phyloP scores from a whole-genome alignment of 148 eudicot genomes.

The Spergularia bocconei region DNA sequence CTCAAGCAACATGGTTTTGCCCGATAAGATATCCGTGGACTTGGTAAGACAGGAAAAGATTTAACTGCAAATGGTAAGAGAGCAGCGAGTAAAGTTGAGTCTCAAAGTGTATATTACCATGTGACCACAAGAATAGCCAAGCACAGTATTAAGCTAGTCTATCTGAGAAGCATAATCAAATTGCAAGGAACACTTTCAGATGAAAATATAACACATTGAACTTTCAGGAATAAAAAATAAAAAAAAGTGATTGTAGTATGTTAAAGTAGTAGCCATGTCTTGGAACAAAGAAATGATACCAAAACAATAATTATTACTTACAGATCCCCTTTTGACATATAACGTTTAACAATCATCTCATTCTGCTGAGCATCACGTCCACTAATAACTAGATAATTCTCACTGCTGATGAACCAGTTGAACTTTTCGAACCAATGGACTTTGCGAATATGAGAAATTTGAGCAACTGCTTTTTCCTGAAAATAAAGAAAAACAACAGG shows the following conservation, averaged over 20 bases:
- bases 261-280: constrained; percentile 7
- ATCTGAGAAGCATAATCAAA: not conserved
- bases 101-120: too few species aligned
- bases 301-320: constrained; percentile 42
- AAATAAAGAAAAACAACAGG: constrained; percentile 16
- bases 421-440: constrained; percentile 99
- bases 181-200: not conserved
- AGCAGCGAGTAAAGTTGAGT: too few species aligned
- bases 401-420: constrained; percentile 97
- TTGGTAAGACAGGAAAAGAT: too few species aligned
- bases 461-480: constrained; percentile 95
- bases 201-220: not conserved
- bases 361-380: constrained; percentile 99
- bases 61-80: too few species aligned
- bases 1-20: too few species aligned
- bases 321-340: constrained; percentile 97
- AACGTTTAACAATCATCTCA: constrained; percentile 98
- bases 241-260: not conserved
- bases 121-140: not conserved
- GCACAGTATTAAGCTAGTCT: not conserved
- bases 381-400: constrained; percentile 90
- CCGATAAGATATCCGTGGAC: too few species aligned
- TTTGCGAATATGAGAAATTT: constrained; percentile 94
- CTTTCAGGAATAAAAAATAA: not conserved
- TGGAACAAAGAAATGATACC: not conserved